Evolutionary conservation across 2,329 filamentous ascomycete species (phyloP).

Genomic region (Xylaria sp.): DNA sequence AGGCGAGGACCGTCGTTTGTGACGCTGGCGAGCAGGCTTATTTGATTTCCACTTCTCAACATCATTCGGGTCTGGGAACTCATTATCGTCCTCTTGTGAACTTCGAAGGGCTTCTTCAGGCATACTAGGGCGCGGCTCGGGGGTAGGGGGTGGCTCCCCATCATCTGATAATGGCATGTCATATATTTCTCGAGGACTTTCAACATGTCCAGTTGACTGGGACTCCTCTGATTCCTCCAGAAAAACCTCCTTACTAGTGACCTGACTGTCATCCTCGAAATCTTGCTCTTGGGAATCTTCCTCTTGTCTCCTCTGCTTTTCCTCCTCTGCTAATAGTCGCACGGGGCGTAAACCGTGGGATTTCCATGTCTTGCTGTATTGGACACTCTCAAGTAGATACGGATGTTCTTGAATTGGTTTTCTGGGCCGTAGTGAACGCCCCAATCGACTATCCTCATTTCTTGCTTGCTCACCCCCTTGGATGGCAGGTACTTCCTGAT

Average conservation of each 20-base stretch:
- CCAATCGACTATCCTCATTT: constrained; percentile 30
- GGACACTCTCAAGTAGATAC: constrained; percentile 66
- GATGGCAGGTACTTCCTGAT: constrained; percentile 12
- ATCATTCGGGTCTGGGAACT: constrained; percentile 49
- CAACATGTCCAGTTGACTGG: constrained; percentile 43
- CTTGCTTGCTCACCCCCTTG: constrained; percentile 14
- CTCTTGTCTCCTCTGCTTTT: constrained; percentile 50
- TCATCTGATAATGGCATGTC: constrained; percentile 39
- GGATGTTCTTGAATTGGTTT: constrained; percentile 72
- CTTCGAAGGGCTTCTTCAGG: constrained; percentile 35
- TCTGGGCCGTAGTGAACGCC: constrained; percentile 66
- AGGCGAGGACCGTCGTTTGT: constrained; percentile 47
- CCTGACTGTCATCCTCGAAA: constrained; percentile 64
- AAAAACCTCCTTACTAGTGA: constrained; percentile 46
- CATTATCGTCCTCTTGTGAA: constrained; percentile 49
- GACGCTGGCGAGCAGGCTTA: constrained; percentile 24
- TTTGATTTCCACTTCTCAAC: constrained; percentile 46
- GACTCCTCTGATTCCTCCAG: constrained; percentile 53
- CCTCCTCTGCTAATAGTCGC: constrained; percentile 53
- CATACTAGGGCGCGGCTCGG: constrained; percentile 5
- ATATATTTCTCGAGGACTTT: constrained; percentile 38
- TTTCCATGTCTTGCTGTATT: constrained; percentile 64
- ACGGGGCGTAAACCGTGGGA: constrained; percentile 66
- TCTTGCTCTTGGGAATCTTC: constrained; percentile 62
- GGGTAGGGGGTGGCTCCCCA: constrained; percentile 36